Base-by-base conservation (phyloP, 331 rosid species). In the Rosa hybrid region DNA sequence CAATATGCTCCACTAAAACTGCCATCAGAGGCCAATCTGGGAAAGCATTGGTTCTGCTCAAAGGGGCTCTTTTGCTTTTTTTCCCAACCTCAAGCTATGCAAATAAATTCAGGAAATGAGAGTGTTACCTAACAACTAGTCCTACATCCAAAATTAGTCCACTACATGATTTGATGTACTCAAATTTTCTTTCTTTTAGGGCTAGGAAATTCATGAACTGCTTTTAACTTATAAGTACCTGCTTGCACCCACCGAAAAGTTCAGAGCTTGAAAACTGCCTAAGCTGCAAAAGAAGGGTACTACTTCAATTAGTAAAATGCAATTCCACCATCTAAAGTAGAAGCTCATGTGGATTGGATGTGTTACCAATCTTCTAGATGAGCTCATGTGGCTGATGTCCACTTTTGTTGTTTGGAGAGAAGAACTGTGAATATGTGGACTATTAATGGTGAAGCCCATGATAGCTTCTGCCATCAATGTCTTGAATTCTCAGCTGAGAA, bases 11-110 rank as follows among this genome's bases (percentile, higher is more conserved):
- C 16, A 95, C 97, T 46, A 95, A 62, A 83, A 93, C 83, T 54
- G 99, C 98, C 93, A 95, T 93, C 44, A 93, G 60, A 63, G 92
- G 91, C 92, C 85, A 87, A 82, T 95, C 97, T 68, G 94, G 95
- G 57, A 95, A 80, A 34, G 94, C 98, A 56, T 88, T 89, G 77
- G 88, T 89, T 91, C 77, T 94, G 56, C 86, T 76, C 63, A 84
- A 39, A 78, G 84, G 86, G 25, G 77, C 86, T 73, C 94, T 92
- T 78, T 79, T 83, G 12, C 74, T 74, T 79, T 79, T 88, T 13
- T 67, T 73, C 21, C 70, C 84, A 27, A 5, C 14, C 75, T 59
- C 84, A 21, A 63, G 18, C 94, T 92, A 84, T 69, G 18, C 34
- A 1, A 60, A 75, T 78, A 79, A 17, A 30, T 27, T 39, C 30